phyloP scores from a whole-genome alignment of 1,284 basidiomycete genomes.

The Fomitopsis palustris region DNA sequence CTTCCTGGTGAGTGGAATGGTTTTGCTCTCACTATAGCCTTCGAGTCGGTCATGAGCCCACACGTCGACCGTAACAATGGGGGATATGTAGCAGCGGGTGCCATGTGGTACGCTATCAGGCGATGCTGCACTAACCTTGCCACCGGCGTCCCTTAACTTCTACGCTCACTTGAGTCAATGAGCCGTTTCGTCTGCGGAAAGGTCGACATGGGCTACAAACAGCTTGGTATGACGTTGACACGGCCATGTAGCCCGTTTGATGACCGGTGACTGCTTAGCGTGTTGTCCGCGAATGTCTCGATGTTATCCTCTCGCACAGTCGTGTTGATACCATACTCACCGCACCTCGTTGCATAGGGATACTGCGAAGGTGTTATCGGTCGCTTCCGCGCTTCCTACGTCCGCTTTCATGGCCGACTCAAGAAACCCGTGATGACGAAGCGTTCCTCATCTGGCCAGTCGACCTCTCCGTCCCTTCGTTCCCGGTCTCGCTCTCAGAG shows the following conservation, averaged over 20 bases:
- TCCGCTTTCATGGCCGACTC: slow-evolving; percentile 72
- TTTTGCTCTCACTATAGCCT: too few species aligned
- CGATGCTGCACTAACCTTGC: neutral
- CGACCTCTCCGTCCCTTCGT: slow-evolving; percentile 23
- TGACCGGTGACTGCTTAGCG: too few species aligned
- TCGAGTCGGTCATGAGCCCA: too few species aligned
- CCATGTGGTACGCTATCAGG: neutral
- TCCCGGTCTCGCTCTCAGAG: slow-evolving; percentile 22
- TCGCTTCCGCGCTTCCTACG: slow-evolving; percentile 65
- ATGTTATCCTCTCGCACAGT: neutral
- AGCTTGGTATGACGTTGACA: too few species aligned
- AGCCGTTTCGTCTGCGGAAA: too few species aligned
- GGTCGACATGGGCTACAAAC: too few species aligned
- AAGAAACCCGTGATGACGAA: slow-evolving; percentile 80
- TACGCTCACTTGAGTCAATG: too few species aligned
- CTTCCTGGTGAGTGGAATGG: slow-evolving; percentile 52
- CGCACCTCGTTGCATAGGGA: slow-evolving; percentile 19
- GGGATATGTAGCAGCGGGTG: too few species aligned
- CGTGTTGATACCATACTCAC: neutral
- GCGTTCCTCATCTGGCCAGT: slow-evolving; percentile 37
- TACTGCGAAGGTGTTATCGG: slow-evolving; percentile 91
- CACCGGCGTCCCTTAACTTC: too few species aligned
- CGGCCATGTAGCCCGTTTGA: too few species aligned
- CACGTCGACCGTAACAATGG: too few species aligned
- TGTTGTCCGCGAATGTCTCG: neutral